Base-by-base conservation (phyloP, 345 rosid species). In the Populus pruinosa region DNA sequence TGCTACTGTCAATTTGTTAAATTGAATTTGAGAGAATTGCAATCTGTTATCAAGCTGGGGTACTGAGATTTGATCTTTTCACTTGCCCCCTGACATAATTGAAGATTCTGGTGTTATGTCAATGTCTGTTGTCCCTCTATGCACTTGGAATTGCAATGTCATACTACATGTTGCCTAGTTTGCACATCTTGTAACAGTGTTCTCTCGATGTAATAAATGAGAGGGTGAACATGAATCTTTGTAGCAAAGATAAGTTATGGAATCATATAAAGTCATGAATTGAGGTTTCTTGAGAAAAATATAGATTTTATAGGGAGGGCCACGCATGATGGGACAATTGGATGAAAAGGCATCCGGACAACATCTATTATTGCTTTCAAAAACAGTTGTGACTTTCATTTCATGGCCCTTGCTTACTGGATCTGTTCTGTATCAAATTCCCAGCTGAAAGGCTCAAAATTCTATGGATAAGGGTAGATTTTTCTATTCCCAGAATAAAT, bases 1-100 rank as follows among this genome's bases (percentile, higher is more conserved):
- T 20, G 20, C n/a, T 53, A 53, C 2, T 18, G 59, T 20, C 8
- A 6, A 20, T 53, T 53, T 6, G 59, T 18, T 20, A 0, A 6
- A 20, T 53, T 53, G 59, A n/a, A 20, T 53, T 53, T 53, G n/a
- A 53, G 9, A 53, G 3, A 9, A 1, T 50, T 5, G 1, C 56
- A 18, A 50, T 49, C 17, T 17, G 56, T 21, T 17, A 50, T 17
- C 56, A 14, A 50, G 21, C 56, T 17, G 21, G 65, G 49, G 23
- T 33, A 33, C 36, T 33, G 36, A 33, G 14, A 17, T 41, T 16
- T 6, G 23, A 53, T 55, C 20, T 74, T 56, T 63, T 74, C 36
- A 63, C 31, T 74, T 74, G 59, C 21, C 69, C 56, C 25, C 25
- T 62, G 36, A 39, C n/a, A 66, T 75, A 49, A 50, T 75, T 75